These are phyloP conservation scores for Hygrophila difformis DNA, from an alignment of 257 asterid genomes.

Conservation along the genomic window DNA sequence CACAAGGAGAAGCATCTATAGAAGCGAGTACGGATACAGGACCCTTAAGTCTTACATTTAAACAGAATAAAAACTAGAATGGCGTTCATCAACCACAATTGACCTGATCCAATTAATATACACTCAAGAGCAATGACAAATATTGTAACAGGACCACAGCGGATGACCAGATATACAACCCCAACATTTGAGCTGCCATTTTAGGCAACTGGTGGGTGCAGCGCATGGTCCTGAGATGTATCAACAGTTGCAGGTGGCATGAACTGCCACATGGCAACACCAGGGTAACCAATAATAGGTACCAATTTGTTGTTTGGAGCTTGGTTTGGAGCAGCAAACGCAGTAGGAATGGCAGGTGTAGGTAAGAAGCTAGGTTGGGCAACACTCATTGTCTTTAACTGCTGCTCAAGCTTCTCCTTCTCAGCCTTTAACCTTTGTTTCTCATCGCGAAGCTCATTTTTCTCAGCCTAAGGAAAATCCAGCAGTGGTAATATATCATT, in stretches of 20 bases:
- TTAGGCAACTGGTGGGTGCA: constrained; percentile 79
- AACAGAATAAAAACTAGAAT: constrained; percentile 13
- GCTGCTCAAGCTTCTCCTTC: constrained; percentile 71
- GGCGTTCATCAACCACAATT: constrained; percentile 12
- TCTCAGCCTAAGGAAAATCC: constrained; percentile 39
- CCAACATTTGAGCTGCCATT: constrained; percentile 12
- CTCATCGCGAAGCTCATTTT: constrained; percentile 73
- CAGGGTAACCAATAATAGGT: constrained; percentile 62
- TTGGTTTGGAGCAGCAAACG: constrained; percentile 54
- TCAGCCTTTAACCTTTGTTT: constrained; percentile 67
- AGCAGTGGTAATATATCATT: neutral
- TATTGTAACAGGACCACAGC: constrained; percentile 14
- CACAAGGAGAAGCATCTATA: neutral
- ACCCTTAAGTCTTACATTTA: constrained; percentile 15
- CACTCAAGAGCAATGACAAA: constrained; percentile 17
- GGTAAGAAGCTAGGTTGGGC: constrained; percentile 43
- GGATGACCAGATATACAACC: neutral
- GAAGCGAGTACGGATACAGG: neutral
- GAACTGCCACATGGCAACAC: constrained; percentile 88
- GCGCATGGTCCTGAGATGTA: constrained; percentile 73
- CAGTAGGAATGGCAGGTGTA: constrained; percentile 44
- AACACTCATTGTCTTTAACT: constrained; percentile 42
- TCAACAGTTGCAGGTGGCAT: constrained; percentile 86
- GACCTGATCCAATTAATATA: constrained; percentile 24
- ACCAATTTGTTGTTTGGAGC: constrained; percentile 54